Percentiles rank a stretch among this genome's conserved stretches.
Evolutionary conservation across 495 filamentous ascomycete genomes (phyloP).

Genomic region (Terfezia boudieri): DNA sequence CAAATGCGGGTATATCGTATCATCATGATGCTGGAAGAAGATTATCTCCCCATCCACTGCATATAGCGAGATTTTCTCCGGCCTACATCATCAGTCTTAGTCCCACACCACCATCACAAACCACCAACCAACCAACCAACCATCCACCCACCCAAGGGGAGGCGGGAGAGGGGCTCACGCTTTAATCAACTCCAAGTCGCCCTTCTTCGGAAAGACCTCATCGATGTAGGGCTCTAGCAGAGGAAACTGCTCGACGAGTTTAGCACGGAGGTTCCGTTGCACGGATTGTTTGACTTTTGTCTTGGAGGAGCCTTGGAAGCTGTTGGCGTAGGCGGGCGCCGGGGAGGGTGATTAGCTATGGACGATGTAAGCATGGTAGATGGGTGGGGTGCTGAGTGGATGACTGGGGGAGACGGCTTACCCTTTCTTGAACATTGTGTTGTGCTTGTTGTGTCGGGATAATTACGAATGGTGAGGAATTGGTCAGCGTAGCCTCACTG

Average conservation of each 20-base stretch:
- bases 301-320: conserved; percentile 32
- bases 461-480: too few relatives aligned
- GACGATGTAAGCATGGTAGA: background rate
- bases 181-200: conserved; percentile 77
- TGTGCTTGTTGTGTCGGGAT: too few relatives aligned
- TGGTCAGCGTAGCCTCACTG: too few relatives aligned
- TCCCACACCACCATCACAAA: too few relatives aligned
- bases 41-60: conserved; percentile 50
- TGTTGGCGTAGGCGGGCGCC: conserved; percentile 29
- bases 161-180: conserved; percentile 26
- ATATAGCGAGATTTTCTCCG: conserved; percentile 73
- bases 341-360: background rate
- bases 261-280: conserved; percentile 62
- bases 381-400: background rate
- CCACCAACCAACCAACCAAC: too few relatives aligned
- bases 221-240: conserved; percentile 74
- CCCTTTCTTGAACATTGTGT: background rate
- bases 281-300: conserved; percentile 96
- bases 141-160: background rate
- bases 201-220: conserved; percentile 86
- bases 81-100: conserved; percentile 23
- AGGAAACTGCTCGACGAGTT: conserved; percentile 64
- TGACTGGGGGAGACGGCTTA: background rate
- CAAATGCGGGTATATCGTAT: conserved; percentile 56
- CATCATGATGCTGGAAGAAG: conserved; percentile 81